Conservation (phyloP, 768 basidiomycete genomes). For the Suillus luteus region DNA sequence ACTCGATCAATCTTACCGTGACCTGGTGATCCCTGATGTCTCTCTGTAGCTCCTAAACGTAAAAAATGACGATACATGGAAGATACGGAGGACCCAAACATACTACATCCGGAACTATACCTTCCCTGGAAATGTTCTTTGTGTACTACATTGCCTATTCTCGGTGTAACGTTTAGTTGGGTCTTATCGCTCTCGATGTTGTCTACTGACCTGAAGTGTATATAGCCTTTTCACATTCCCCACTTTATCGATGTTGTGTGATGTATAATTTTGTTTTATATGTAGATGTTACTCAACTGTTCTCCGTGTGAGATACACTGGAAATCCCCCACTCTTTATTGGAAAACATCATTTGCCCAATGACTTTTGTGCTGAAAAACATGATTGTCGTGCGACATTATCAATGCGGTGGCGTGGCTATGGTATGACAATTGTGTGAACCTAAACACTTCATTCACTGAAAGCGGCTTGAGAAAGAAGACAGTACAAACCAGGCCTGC, state of each 20-base stretch:
- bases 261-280: not conserved
- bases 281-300: not conserved
- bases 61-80: not conserved
- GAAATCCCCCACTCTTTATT: not conserved
- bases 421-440: too few species aligned
- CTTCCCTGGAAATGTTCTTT: constrained; percentile 3
- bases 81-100: not conserved
- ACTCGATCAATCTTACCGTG: not conserved
- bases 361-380: not conserved
- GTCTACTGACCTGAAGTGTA: constrained; percentile 3
- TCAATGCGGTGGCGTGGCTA: not conserved
- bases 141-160: constrained; percentile 1
- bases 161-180: constrained; percentile 1
- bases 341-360: not conserved
- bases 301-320: not conserved
- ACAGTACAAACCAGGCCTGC: too few species aligned
- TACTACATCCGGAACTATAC: constrained; percentile 5
- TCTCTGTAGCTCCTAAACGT: constrained; percentile 5
- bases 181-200: constrained; percentile 1
- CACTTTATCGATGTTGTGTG: not conserved
- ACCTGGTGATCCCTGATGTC: constrained; percentile 29
- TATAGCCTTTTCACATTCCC: constrained; percentile 1
- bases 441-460: too few species aligned
- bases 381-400: not conserved
- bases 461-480: too few species aligned